Evolutionary conservation across 208 protist genomes (phyloP), one percentile per base, ranked within the genome.

Genomic region (Strigomonas culicis): DNA sequence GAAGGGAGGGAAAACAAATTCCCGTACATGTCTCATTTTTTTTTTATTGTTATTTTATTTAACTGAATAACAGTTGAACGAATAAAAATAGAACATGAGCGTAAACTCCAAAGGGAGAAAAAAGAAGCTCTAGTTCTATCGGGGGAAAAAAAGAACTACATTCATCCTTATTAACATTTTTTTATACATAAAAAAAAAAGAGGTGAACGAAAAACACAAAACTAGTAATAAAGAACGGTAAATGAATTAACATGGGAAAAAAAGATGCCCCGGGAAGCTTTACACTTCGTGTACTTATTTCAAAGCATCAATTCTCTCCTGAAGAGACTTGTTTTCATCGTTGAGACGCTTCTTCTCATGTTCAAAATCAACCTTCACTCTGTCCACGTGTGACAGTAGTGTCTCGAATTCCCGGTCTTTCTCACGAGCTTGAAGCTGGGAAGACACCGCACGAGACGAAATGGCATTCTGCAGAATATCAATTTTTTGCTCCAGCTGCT

Each of bases 401-500:
- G 61, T 79, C 47, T 82, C 70, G 60, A 82, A 70, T 28, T 87
- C 65, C 31, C 74, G 79, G 41, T 95, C 85, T 63, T 90, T 84
- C 55, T 74, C 72, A 21, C 77, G 78, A 3, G 67, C 27, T 4
- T 87, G 71, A 53, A 90, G 70, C 57, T 85, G 70, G 13, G 88
- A 77, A 10, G 74, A 82, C 2, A 76, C 69, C 27, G 73, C 66
- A 21, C 80, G 80, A 13, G 88, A 92, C 11, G 75, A 68, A 47
- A 92, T 83, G 7, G 85, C 88, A 57, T 70, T 81, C 65, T 86
- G 79, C 34, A 95, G 62, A 58, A 95, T 79, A 22, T 65, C 17
- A 17, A 88, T 72, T 70, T 92, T 95, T 13, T 65, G 61, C 62
- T 91, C 84, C 52, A 92, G 68, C 64, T 86, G 74, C 72, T 95